A percentile compares a stretch with the other conserved stretches of the same genome.
phyloP scores from a whole-genome alignment of 2,329 filamentous ascomycete genomes.

The Plenodomus lindquistii region DNA sequence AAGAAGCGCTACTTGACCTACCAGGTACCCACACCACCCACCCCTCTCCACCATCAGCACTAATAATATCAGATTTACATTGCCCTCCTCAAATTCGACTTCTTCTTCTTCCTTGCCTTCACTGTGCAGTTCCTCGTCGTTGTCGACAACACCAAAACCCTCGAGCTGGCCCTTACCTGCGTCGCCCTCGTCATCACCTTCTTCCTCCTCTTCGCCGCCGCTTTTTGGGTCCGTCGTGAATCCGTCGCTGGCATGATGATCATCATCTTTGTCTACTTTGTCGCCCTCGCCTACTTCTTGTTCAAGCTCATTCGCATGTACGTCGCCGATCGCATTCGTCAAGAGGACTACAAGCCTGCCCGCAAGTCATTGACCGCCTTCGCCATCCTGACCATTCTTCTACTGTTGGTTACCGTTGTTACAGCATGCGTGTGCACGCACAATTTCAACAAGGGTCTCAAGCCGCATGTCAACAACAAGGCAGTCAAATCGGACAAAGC shows the following conservation, averaged over 20 bases:
- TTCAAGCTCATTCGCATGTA: constrained; percentile 99
- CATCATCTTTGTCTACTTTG: constrained; percentile 84
- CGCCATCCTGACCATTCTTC: constrained; percentile 85
- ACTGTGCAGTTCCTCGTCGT: constrained; percentile 97
- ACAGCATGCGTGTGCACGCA: constrained; percentile 85
- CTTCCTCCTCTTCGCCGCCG: constrained; percentile 80
- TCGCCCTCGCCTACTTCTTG: constrained; percentile 89
- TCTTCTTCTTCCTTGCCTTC: constrained; percentile 99
- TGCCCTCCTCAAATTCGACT: constrained; percentile 96
- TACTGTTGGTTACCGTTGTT: constrained; percentile 85
- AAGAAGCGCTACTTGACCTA: constrained; percentile 96
- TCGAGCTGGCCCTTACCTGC: constrained; percentile 84
- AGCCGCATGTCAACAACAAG: constrained; percentile 75
- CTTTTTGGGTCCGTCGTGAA: constrained; percentile 82
- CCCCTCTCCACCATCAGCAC: neutral
- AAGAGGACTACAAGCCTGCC: constrained; percentile 71
- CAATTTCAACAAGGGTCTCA: constrained; percentile 90
- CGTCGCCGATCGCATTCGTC: constrained; percentile 55
- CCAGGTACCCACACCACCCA: constrained; percentile 67
- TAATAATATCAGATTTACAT: constrained; percentile 79
- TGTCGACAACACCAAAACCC: constrained; percentile 67
- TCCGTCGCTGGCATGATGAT: constrained; percentile 75
- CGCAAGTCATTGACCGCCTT: constrained; percentile 88
- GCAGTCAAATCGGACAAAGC: constrained; percentile 57
- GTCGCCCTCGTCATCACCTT: constrained; percentile 92